Evolutionary conservation across 2,329 filamentous ascomycete genomes (phyloP).

Genomic region (Dactylellina sp.): DNA sequence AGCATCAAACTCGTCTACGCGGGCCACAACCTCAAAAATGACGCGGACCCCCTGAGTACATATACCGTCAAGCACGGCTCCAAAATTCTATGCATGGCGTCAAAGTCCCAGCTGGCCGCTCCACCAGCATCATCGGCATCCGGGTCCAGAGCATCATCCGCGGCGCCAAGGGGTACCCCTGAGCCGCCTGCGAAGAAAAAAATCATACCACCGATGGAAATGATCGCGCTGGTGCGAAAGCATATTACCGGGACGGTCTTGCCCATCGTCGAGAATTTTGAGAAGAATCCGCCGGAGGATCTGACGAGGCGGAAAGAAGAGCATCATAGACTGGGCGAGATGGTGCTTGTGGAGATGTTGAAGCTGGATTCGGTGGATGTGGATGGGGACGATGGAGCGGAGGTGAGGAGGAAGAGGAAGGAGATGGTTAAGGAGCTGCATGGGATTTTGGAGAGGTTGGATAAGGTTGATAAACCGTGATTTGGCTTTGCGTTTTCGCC

Average conservation of each 20-base stretch:
- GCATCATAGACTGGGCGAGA: conserved; percentile 80
- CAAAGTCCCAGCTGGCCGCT: conserved; percentile 32
- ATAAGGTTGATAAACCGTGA: conserved; percentile 64
- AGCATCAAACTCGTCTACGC: conserved; percentile 58
- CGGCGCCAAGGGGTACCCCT: conserved; percentile 61
- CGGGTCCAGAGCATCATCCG: conserved; percentile 62
- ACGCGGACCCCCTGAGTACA: conserved; percentile 51
- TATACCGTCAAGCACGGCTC: conserved; percentile 58
- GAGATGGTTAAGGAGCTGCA: conserved; percentile 80
- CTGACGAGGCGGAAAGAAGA: conserved; percentile 77
- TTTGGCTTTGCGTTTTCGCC: neutral
- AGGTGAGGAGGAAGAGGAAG: conserved; percentile 75
- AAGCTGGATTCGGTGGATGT: conserved; percentile 82
- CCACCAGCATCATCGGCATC: conserved; percentile 60
- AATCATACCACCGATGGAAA: conserved; percentile 68
- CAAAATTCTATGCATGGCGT: conserved; percentile 58
- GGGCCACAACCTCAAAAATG: conserved; percentile 58
- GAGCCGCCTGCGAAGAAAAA: conserved; percentile 58
- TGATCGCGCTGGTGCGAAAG: conserved; percentile 74
- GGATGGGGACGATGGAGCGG: conserved; percentile 71
- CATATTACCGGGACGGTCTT: conserved; percentile 75
- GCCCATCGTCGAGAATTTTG: conserved; percentile 74
- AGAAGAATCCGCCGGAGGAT: conserved; percentile 72
- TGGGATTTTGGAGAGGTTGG: conserved; percentile 73
- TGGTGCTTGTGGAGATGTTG: conserved; percentile 78